Conservation (phyloP, 768 basidiomycete species). For the Boletus pseudo-olivaceus region DNA sequence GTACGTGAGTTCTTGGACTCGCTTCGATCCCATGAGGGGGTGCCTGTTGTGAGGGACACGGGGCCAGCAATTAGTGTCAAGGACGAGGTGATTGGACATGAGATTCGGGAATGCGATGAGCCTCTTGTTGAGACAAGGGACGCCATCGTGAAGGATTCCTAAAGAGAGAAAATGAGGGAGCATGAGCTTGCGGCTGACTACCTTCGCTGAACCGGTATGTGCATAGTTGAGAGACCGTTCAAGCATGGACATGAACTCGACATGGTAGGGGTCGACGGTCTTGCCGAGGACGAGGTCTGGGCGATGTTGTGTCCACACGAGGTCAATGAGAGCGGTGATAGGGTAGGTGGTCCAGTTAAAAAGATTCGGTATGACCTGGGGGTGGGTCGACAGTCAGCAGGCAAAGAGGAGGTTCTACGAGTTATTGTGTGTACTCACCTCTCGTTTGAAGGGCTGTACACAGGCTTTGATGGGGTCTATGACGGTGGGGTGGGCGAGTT, state of each 20-base stretch:
- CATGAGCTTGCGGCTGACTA: background rate
- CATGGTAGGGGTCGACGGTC: background rate
- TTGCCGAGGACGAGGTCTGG: background rate
- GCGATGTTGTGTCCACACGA: background rate
- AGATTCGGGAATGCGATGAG: background rate
- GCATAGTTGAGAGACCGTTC: conserved; percentile 5
- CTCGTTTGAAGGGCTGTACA: background rate
- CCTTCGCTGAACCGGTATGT: background rate
- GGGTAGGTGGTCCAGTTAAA: conserved; percentile 4
- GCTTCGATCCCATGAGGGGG: background rate
- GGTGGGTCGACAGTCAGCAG: too few relatives aligned
- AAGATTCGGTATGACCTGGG: conserved; percentile 6
- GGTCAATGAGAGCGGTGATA: background rate
- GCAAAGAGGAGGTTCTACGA: too few relatives aligned
- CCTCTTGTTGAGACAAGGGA: background rate
- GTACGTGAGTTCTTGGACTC: background rate
- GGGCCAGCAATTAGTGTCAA: background rate
- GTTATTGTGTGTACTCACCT: too few relatives aligned
- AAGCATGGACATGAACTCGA: conserved; percentile 9
- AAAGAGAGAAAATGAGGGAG: background rate
- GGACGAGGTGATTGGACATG: background rate
- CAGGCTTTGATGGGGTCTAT: background rate
- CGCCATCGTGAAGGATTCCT: background rate
- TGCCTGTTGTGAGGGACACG: too few relatives aligned
- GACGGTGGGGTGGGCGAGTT: background rate